Conservation (phyloP, 2,329 filamentous ascomycete species). For the Dactylellina sp. region DNA sequence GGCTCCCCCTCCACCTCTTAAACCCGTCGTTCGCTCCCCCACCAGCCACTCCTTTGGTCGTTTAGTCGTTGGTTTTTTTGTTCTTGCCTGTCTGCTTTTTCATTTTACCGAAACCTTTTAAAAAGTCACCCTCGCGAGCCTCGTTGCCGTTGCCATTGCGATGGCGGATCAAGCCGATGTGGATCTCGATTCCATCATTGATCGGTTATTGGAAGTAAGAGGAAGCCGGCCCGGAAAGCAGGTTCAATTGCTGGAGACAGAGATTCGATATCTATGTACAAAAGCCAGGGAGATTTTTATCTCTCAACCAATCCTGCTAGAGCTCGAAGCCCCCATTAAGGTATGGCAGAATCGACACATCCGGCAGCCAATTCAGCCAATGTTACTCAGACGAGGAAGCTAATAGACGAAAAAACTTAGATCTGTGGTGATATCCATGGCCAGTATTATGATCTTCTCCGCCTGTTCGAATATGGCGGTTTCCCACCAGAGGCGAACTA, state of each 20-base stretch:
- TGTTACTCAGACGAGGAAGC: not conserved
- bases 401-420: constrained; percentile 66
- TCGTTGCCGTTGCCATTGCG: constrained; percentile 63
- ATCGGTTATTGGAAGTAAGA: constrained; percentile 95
- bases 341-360: constrained; percentile 69
- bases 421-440: constrained; percentile 99
- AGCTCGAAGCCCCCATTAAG: constrained; percentile 99
- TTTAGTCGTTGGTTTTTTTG: constrained; percentile 45
- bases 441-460: constrained; percentile 97
- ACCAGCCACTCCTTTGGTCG: constrained; percentile 55
- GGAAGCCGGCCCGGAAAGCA: constrained; percentile 98
- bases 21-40: constrained; percentile 52
- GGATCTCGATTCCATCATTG: constrained; percentile 99
- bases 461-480: constrained; percentile 97
- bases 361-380: constrained; percentile 18
- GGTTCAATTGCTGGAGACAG: constrained; percentile 93
- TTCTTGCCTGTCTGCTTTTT: constrained; percentile 37
- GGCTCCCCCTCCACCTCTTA: constrained; percentile 7
- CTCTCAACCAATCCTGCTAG: constrained; percentile 95
- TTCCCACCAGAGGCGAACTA: constrained; percentile 99
- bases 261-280: constrained; percentile 97
- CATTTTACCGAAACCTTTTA: constrained; percentile 11
- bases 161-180: constrained; percentile 88
- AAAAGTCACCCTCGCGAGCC: constrained; percentile 49
- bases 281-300: constrained; percentile 99